Percentiles rank a stretch among this genome's conserved stretches.
phyloP scores from a whole-genome alignment of 768 basidiomycete genomes.

The Sarcomyxa edulis region DNA sequence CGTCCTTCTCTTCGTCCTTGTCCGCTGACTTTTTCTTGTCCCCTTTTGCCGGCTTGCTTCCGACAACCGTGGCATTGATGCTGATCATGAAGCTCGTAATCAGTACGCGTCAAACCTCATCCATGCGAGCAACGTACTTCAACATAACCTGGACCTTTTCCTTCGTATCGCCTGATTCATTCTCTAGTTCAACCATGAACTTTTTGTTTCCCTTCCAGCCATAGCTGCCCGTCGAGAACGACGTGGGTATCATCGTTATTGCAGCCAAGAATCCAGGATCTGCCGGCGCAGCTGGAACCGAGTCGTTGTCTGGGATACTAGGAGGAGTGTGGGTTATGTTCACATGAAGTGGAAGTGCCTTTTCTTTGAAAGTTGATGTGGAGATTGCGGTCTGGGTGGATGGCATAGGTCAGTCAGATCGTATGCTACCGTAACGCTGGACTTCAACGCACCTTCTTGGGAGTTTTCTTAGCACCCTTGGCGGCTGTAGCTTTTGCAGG shows the following conservation, averaged over 20 bases:
- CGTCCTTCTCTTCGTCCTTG: conserved; percentile 20
- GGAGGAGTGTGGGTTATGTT: conserved; percentile 65
- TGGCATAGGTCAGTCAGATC: conserved; percentile 5
- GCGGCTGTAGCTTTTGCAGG: conserved; percentile 24
- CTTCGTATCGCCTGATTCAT: conserved; percentile 44
- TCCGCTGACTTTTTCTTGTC: conserved; percentile 27
- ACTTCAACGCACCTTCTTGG: conserved; percentile 38
- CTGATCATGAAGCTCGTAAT: conserved; percentile 27
- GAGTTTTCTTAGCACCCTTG: conserved; percentile 33
- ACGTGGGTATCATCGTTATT: conserved; percentile 48
- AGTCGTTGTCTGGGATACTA: conserved; percentile 27
- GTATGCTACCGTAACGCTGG: conserved; percentile 3
- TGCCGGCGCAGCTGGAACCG: conserved; percentile 23
- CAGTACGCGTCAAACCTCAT: neutral
- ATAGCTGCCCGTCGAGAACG: conserved; percentile 72
- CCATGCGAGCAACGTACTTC: conserved; percentile 43
- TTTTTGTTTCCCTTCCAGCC: conserved; percentile 81
- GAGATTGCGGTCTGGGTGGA: conserved; percentile 36
- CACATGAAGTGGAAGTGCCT: conserved; percentile 65
- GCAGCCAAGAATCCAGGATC: conserved; percentile 62
- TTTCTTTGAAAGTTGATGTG: conserved; percentile 50
- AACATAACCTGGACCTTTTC: conserved; percentile 72
- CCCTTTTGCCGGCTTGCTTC: conserved; percentile 53
- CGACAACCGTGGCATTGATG: conserved; percentile 72
- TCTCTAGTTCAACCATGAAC: conserved; percentile 57